Evolutionary conservation across 306 rosid species (phyloP).

Genomic region (Pterocarpus santalinus): DNA sequence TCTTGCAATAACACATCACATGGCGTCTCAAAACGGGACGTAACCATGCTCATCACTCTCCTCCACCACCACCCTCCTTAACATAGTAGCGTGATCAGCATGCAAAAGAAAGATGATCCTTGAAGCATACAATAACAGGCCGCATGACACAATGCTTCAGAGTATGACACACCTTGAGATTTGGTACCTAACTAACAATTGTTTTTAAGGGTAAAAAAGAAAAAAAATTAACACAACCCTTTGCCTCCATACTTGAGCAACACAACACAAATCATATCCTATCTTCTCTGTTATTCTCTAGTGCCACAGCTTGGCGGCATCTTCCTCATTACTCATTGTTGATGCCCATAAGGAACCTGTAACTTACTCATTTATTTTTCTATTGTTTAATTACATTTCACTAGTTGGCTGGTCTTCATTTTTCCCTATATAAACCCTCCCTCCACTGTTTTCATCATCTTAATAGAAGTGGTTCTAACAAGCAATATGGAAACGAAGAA

Average conservation of each 20-base stretch:
- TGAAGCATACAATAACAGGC: slow-evolving; percentile 47
- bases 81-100: slow-evolving; percentile 56
- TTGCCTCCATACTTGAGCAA: slow-evolving; percentile 56
- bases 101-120: slow-evolving; percentile 52
- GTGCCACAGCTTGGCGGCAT: slow-evolving; percentile 4
- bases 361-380: slow-evolving; percentile 44
- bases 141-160: slow-evolving; percentile 33
- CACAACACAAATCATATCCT: slow-evolving; percentile 28
- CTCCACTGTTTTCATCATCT: slow-evolving; percentile 45
- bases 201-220: background rate
- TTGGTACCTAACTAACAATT: slow-evolving; percentile 40
- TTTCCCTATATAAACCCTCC: slow-evolving; percentile 57
- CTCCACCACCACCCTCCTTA: slow-evolving; percentile 23
- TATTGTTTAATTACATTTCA: slow-evolving; percentile 29
- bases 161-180: slow-evolving; percentile 34
- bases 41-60: slow-evolving; percentile 43
- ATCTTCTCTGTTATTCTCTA: slow-evolving; percentile 29
- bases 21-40: slow-evolving; percentile 47
- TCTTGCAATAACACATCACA: slow-evolving; percentile 17
- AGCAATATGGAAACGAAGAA: slow-evolving; percentile 47
- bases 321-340: slow-evolving; percentile 52
- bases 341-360: slow-evolving; percentile 62
- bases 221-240: background rate
- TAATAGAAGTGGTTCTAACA: slow-evolving; percentile 27
- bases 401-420: background rate